A percentile compares a stretch with the other conserved stretches of the same genome.
These are phyloP conservation scores for Termitomyces sp. DNA, from an alignment of 768 basidiomycete genomes.

Conservation along the genomic window DNA sequence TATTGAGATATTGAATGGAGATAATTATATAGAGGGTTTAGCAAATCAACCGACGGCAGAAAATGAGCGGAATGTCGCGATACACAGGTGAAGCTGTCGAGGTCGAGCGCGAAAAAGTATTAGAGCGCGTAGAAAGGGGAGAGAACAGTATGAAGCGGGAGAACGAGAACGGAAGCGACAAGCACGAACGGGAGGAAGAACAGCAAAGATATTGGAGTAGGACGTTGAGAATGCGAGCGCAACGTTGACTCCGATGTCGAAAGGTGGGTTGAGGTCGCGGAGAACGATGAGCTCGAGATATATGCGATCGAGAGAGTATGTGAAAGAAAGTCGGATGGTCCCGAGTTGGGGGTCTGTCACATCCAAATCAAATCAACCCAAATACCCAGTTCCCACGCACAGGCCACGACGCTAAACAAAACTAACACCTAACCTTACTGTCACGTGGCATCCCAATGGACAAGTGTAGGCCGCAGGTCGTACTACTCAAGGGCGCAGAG, in stretches of 20 bases:
- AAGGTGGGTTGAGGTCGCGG: conserved; percentile 22
- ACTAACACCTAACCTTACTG: conserved; percentile 28
- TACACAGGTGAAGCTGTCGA: conserved; percentile 11
- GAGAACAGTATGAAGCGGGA: conserved; percentile 10
- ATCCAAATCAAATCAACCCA: conserved; percentile 43
- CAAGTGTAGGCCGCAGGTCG: conserved; percentile 1
- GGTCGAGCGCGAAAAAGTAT: conserved; percentile 15
- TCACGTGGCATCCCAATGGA: conserved; percentile 28
- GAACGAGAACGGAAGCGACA: conserved; percentile 17
- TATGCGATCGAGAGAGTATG: conserved; percentile 47
- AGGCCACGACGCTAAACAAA: conserved; percentile 36
- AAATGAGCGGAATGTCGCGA: conserved; percentile 14
- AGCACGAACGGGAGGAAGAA: conserved; percentile 12
- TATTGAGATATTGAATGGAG: conserved; percentile 15
- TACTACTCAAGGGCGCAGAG: not conserved
- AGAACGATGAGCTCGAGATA: conserved; percentile 32
- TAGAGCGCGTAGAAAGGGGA: conserved; percentile 24
- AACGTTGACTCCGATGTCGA: conserved; percentile 18
- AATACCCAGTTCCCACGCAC: conserved; percentile 43
- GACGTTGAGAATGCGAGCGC: conserved; percentile 13
- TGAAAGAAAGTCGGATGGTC: conserved; percentile 46
- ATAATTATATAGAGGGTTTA: conserved; percentile 19
- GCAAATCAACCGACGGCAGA: conserved; percentile 29
- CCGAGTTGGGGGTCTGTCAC: conserved; percentile 40
- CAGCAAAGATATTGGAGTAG: conserved; percentile 10